Evolutionary conservation across 2,329 filamentous ascomycete species (phyloP), one percentile per base, ranked within the genome.

Genomic region (Penicillium sp.): DNA sequence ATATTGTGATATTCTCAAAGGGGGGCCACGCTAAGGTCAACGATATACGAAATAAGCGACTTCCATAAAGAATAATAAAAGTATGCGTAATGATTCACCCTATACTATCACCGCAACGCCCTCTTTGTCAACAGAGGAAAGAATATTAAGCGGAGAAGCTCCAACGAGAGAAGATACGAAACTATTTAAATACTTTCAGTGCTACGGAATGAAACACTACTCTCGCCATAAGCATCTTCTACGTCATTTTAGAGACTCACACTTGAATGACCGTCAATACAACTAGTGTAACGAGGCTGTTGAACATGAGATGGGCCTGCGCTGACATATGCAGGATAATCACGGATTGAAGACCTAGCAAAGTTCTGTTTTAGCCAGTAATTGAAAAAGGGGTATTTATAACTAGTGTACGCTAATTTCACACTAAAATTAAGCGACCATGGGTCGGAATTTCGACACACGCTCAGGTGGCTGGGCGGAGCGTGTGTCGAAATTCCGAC

Each of bases 201-300:
- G 20, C 9, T 51, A 33, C 6, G 27, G 41, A 44, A 41, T 46
- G 20, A 46, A 46, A 29, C 27, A 51, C 18, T 51, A 46, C 17
- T 51, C 48, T 51, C 34, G 42, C n/a, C n/a, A 51, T 18, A 51
- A 51, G 9, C 27, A 51, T 40, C 41, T 51, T 46, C 27, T 51
- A 7, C 20, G 34, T 46, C 7, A 51, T 41, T 51, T 51, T 34
- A 51, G 48, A 18, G n/a, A n/a, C 12, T 23, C 26, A 20, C 20
- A 51, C 29, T 8, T 51, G 4, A 29, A 41, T 27, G 26, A 51
- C 26, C 42, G 42, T 29, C n/a, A 40, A 15, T 51, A 27, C 10
- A 51, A 51, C 21, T 24, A 51, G n/a, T 51, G 34, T 15, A 41
- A 51, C 4, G 7, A 26, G 27, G 1, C 48, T 7, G 34, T 51